These are phyloP conservation scores for Candida morakotiae DNA, from an alignment of 805 yeast species.

Conservation along the genomic window DNA sequence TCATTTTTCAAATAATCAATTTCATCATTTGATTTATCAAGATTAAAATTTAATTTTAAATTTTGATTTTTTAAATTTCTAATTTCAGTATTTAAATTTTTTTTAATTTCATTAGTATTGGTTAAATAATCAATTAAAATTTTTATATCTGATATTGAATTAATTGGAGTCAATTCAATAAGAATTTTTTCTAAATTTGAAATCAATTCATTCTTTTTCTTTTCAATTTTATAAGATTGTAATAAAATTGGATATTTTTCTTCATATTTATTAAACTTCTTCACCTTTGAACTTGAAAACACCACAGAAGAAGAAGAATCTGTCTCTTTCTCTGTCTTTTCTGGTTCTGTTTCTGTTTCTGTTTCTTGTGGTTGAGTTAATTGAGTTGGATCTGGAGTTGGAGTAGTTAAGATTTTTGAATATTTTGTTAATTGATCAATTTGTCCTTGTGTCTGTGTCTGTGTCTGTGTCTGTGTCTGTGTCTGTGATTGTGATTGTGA, in stretches of 20 bases:
- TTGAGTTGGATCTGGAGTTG: constrained; percentile 46
- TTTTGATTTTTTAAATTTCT: constrained; percentile 39
- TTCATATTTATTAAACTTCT: constrained; percentile 81
- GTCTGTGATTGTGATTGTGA: constrained; percentile 11
- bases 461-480: not conserved
- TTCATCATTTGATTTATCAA: constrained; percentile 7
- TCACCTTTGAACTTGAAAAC: too few relatives aligned
- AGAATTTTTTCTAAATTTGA: constrained; percentile 63
- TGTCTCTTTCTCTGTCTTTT: constrained; percentile 26
- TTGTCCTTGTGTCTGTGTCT: too few relatives aligned
- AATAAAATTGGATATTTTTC: constrained; percentile 82
- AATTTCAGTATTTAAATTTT: constrained; percentile 63
- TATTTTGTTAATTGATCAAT: constrained; percentile 30
- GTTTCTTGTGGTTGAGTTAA: constrained; percentile 45
- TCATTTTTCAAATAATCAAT: constrained; percentile 1
- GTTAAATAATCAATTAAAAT: constrained; percentile 65
- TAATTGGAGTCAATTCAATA: constrained; percentile 76
- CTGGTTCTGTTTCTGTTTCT: constrained; percentile 3
- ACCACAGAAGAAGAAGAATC: constrained; percentile 54
- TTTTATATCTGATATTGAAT: constrained; percentile 69
- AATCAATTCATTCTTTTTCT: constrained; percentile 58
- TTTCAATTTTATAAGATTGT: constrained; percentile 82
- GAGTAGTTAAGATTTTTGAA: constrained; percentile 29
- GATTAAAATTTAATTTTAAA: constrained; percentile 13
- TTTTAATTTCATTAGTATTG: constrained; percentile 56